Evolutionary conservation across 352 stramenopile genomes (phyloP), one percentile per base, ranked within the genome.

Genomic region (Phytophthora megakarya): DNA sequence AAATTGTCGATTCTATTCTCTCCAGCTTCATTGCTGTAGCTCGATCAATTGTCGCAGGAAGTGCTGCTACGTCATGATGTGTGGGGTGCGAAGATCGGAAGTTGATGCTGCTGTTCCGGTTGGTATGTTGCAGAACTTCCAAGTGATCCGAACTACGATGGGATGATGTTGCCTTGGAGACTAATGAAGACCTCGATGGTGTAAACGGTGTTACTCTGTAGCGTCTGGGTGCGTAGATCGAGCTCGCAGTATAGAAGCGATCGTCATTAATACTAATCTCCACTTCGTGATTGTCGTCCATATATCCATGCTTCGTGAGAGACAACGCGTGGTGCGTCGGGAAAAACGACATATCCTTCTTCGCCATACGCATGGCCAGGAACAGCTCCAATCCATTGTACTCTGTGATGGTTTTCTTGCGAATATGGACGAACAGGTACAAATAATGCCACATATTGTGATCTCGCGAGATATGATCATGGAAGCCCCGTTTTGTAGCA

Each of bases 391-490:
- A 50, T 1, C 84, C 84, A 35, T 85, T 89, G 73, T 91, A 93
- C 40, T 93, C 84, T 0, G 84, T 91, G 32, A 89, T 88, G 0
- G 49, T 70, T 46, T 93, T 93, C 60, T 90, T 90, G 53, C 77
- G 76, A 53, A 93, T 89, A 57, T 93, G 84, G 12, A 90, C 84
- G 50, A 93, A 91, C 4, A 93, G 55, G 28, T 81, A 90, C 25
- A 93, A 71, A 56, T 93, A 93, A 52, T 91, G 76, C 81, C 82
- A 93, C 76, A 91, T 88, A 61, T 91, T 93, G 70, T 93, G 84
- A 28, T 93, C 80, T 21, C 66, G 73, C 52, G 86, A 84, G 38
- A 89, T 88, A 47, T 93, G 84, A 22, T 90, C 71, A 35, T 89
- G 78, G 55, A 93, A 93, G 11, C 84, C 84, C 43, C 78, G 62